Evolutionary conservation across 345 rosid species (phyloP).

Genomic region (Crucihimalaya himalaica): DNA sequence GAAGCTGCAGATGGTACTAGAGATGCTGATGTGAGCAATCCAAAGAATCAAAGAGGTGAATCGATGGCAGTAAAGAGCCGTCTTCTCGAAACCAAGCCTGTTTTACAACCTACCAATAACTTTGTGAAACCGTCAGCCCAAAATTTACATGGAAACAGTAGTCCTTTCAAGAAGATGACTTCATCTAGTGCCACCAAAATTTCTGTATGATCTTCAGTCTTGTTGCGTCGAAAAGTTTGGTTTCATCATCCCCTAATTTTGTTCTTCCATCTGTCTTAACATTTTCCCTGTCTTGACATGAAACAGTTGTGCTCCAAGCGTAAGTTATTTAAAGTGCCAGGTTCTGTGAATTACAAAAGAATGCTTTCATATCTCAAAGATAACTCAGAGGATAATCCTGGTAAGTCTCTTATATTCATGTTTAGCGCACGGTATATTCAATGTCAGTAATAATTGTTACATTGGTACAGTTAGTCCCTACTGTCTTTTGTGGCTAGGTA

Average conservation of each 20-base stretch:
- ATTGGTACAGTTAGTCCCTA: neutral
- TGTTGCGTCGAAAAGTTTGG: neutral
- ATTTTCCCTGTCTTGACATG: neutral
- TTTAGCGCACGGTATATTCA: neutral
- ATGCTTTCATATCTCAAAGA: constrained; percentile 15
- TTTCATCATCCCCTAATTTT: neutral
- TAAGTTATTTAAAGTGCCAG: neutral
- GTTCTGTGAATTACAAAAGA: constrained; percentile 17
- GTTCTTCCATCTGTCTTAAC: neutral
- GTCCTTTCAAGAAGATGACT: neutral
- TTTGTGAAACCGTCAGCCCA: neutral
- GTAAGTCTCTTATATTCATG: neutral
- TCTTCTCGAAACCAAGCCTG: neutral
- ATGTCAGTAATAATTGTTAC: neutral
- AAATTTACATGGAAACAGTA: neutral
- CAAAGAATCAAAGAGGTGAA: no score
- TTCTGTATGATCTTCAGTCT: neutral
- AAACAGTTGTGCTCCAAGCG: neutral
- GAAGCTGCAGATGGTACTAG: neutral
- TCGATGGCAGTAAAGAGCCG: neutral
- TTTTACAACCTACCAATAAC: neutral
- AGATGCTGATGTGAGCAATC: no score
- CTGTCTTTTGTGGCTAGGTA: neutral
- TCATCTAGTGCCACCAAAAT: neutral
- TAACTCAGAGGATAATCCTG: neutral